Percentiles rank a stretch among this genome's conserved stretches.
Evolutionary conservation across 148 eudicot genomes (phyloP).

Genomic region (Suaeda aralocaspica): DNA sequence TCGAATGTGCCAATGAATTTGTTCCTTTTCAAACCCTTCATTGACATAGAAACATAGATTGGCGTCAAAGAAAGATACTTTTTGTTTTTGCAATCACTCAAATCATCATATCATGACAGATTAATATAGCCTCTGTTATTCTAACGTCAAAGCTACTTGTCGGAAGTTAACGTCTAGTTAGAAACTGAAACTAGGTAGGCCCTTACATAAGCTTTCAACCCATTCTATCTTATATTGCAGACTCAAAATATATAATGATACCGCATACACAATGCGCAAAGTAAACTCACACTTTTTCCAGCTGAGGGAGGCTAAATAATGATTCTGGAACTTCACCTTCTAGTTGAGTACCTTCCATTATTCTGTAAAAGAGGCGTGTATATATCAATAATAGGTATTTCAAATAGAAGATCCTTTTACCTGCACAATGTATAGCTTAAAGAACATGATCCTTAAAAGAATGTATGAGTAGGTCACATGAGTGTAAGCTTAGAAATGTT

Average conservation of each 20-base stretch:
- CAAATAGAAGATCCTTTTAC: too few species aligned
- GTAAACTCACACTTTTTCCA: too few species aligned
- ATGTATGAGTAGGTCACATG: too few species aligned
- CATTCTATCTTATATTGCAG: background rate
- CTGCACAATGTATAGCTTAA: too few species aligned
- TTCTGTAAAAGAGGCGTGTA: too few species aligned
- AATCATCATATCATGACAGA: background rate
- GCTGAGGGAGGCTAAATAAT: too few species aligned
- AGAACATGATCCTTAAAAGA: too few species aligned
- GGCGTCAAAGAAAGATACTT: background rate
- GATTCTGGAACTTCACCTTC: too few species aligned
- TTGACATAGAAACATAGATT: background rate
- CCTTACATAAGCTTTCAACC: background rate
- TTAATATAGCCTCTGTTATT: background rate
- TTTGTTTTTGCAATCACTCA: background rate
- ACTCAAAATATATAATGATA: too few species aligned
- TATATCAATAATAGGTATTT: too few species aligned
- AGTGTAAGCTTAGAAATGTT: too few species aligned
- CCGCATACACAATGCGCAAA: background rate
- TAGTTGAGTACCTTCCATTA: too few species aligned
- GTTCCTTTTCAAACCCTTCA: conserved; percentile 45
- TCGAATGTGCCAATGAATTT: conserved; percentile 51
- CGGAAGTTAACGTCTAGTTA: background rate
- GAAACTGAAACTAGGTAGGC: background rate
- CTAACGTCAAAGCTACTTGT: background rate